Evolutionary conservation across 148 eudicot species (phyloP).

Genomic region (Fagopyrum homotropicum): DNA sequence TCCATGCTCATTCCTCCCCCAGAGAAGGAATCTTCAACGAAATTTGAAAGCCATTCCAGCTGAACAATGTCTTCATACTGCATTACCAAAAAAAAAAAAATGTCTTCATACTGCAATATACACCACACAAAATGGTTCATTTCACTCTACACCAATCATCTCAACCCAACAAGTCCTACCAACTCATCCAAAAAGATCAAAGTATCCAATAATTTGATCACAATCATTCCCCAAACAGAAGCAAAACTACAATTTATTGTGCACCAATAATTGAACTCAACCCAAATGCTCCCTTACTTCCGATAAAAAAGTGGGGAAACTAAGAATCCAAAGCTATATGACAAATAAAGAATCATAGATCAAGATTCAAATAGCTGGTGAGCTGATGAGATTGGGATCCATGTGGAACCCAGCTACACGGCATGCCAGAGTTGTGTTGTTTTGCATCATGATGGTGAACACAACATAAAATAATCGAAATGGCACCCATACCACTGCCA

Average conservation of each 20-base stretch:
- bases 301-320: neutral
- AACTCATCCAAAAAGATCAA: neutral
- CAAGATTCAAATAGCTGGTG: neutral
- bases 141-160: neutral
- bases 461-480: neutral
- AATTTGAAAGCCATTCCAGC: constrained; percentile 87
- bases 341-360: too few species aligned
- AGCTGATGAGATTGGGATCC: neutral
- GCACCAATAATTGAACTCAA: neutral
- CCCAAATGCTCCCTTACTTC: too few species aligned
- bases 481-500: neutral
- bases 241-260: neutral
- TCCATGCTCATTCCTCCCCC: constrained; percentile 51
- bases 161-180: neutral
- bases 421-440: neutral
- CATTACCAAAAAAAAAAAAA: too few species aligned
- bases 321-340: neutral
- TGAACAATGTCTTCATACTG: constrained; percentile 92
- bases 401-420: neutral
- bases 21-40: constrained; percentile 86
- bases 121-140: neutral
- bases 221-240: neutral
- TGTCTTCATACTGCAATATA: constrained; percentile 40
- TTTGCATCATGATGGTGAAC: neutral
- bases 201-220: neutral